phyloP scores from a whole-genome alignment of 2,329 filamentous ascomycete genomes.

The Biscogniauxia sp. region DNA sequence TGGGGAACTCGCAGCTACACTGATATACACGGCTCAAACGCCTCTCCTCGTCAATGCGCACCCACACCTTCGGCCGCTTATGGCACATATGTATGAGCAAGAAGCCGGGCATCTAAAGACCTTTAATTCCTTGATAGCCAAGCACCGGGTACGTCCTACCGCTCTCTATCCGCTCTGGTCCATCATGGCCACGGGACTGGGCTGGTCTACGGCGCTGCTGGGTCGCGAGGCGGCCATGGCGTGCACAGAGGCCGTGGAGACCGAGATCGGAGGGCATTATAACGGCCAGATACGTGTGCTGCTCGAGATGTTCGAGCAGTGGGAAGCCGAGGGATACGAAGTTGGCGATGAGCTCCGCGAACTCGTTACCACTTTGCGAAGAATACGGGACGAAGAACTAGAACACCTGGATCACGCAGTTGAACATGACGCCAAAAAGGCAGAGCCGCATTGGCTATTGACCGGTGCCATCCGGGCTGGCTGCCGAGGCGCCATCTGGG shows the following conservation, averaged over 20 bases:
- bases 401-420: constrained; percentile 96
- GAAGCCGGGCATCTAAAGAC: constrained; percentile 83
- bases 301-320: constrained; percentile 75
- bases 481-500: constrained; percentile 89
- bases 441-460: constrained; percentile 83
- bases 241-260: constrained; percentile 97
- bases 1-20: constrained; percentile 91
- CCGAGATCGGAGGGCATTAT: constrained; percentile 94
- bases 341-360: constrained; percentile 74
- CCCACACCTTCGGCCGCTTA: constrained; percentile 83
- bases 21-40: constrained; percentile 90
- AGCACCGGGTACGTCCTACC: constrained; percentile 88
- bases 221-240: constrained; percentile 96
- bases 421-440: constrained; percentile 87
- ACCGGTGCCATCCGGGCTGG: constrained; percentile 86
- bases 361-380: constrained; percentile 70
- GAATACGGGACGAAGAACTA: constrained; percentile 91
- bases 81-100: constrained; percentile 98
- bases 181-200: constrained; percentile 72
- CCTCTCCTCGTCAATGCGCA: constrained; percentile 76
- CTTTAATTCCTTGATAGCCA: constrained; percentile 80
- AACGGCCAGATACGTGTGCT: constrained; percentile 85
- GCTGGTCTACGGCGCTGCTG: constrained; percentile 86
- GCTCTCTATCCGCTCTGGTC: constrained; percentile 91
- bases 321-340: constrained; percentile 75